Conservation (phyloP, 805 yeast genomes). For the Ogataea pini region DNA sequence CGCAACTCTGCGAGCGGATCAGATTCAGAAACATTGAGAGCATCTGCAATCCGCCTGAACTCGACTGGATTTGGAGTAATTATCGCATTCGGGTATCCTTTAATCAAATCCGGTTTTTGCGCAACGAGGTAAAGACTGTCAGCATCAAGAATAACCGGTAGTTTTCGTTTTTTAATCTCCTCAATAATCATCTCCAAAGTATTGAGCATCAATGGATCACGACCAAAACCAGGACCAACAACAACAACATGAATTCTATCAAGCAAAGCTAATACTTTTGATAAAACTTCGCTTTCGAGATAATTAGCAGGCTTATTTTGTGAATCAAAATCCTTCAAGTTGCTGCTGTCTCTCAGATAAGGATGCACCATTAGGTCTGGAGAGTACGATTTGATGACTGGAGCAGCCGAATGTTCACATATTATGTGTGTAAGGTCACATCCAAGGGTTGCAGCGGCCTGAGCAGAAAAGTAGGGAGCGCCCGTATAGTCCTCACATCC, state of each 20-base stretch:
- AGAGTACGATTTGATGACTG: slow-evolving; percentile 80
- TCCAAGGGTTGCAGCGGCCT: slow-evolving; percentile 81
- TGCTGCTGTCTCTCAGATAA: slow-evolving; percentile 56
- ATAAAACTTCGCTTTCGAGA: slow-evolving; percentile 49
- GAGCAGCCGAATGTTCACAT: slow-evolving; percentile 79
- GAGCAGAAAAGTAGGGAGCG: slow-evolving; percentile 90
- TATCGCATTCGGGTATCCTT: slow-evolving; percentile 59
- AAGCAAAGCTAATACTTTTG: slow-evolving; percentile 56
- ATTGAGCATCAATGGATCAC: slow-evolving; percentile 68
- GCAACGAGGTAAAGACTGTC: slow-evolving; percentile 78
- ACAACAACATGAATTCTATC: slow-evolving; percentile 77
- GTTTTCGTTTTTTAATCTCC: slow-evolving; percentile 52
- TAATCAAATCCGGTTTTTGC: slow-evolving; percentile 52
- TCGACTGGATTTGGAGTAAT: slow-evolving; percentile 91
- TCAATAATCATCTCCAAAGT: slow-evolving; percentile 58
- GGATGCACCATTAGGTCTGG: slow-evolving; percentile 98
- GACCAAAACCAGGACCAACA: slow-evolving; percentile 92
- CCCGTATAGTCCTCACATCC: slow-evolving; percentile 97
- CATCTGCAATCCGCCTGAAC: slow-evolving; percentile 65
- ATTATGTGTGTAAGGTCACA: slow-evolving; percentile 86
- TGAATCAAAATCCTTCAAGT: slow-evolving; percentile 4
- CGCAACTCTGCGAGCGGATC: slow-evolving; percentile 26
- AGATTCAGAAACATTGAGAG: slow-evolving; percentile 37
- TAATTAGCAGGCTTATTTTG: slow-evolving; percentile 19
- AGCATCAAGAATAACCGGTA: slow-evolving; percentile 86